Percentiles rank a stretch among this genome's conserved stretches.
phyloP scores from a whole-genome alignment of 352 stramenopile species.

The Blastocystis sp. region DNA sequence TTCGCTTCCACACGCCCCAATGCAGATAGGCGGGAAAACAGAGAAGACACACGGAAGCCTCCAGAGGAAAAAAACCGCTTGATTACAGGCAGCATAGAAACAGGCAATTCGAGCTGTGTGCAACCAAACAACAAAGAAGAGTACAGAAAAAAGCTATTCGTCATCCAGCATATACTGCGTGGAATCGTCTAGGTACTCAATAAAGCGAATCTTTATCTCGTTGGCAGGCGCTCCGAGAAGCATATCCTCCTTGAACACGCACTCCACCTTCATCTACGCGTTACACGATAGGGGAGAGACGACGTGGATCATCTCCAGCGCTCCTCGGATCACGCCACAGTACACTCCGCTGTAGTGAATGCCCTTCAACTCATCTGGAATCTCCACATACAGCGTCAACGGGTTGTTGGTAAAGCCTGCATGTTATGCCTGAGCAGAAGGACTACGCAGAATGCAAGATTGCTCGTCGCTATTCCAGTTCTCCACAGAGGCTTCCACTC shows the following conservation, averaged over 20 bases:
- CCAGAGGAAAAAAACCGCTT: neutral
- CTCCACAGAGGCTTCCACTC: constrained; percentile 85
- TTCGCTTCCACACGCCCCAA: neutral
- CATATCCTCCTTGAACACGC: constrained; percentile 55
- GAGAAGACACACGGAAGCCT: neutral
- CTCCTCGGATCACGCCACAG: constrained; percentile 88
- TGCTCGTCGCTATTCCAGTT: constrained; percentile 86
- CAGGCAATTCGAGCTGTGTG: neutral
- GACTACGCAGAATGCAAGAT: constrained; percentile 83
- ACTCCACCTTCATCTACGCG: constrained; percentile 62
- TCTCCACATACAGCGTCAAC: constrained; percentile 35
- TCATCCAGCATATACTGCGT: constrained; percentile 54
- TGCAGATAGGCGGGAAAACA: neutral
- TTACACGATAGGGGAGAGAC: neutral
- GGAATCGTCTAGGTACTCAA: constrained; percentile 52
- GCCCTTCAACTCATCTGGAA: constrained; percentile 71
- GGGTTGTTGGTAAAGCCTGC: constrained; percentile 69
- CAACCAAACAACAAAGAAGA: constrained; percentile 9
- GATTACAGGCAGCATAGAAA: neutral
- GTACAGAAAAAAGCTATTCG: constrained; percentile 14
- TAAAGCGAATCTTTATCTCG: constrained; percentile 31
- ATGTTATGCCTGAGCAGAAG: constrained; percentile 81
- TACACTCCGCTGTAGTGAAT: constrained; percentile 94
- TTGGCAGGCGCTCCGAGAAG: neutral
- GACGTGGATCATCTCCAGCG: constrained; percentile 88